phyloP scores from a whole-genome alignment of 225 moss, liverwort and hornwort species.

The Polytrichum formosum region DNA sequence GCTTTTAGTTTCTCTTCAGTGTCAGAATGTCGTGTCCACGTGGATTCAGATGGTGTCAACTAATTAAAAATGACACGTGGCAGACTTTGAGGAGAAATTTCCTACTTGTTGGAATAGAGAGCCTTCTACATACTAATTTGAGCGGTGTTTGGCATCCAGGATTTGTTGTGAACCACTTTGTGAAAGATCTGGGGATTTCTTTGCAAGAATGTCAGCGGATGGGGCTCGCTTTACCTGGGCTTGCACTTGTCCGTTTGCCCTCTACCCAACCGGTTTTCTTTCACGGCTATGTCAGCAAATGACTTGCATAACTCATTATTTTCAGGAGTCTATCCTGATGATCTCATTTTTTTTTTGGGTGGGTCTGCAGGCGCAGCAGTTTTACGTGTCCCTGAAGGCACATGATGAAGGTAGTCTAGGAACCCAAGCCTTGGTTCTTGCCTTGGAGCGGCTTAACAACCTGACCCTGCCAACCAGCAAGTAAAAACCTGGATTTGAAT shows the following conservation, averaged over 20 bases:
- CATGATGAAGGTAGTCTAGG: constrained; percentile 85
- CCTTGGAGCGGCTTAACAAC: constrained; percentile 86
- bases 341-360: not conserved
- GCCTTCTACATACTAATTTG: no score
- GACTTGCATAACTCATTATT: no score
- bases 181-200: constrained; percentile 94
- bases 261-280: not conserved
- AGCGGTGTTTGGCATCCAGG: constrained; percentile 41
- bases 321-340: no score
- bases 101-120: no score
- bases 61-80: no score
- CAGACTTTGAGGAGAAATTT: no score
- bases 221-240: constrained; percentile 85
- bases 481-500: no score
- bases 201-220: constrained; percentile 85
- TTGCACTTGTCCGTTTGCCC: constrained; percentile 64
- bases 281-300: not conserved
- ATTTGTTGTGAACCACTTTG: constrained; percentile 87
- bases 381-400: constrained; percentile 82
- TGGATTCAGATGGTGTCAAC: no score
- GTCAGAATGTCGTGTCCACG: no score
- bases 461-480: constrained; percentile 25
- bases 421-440: constrained; percentile 78
- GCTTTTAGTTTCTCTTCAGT: not conserved
- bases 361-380: constrained; percentile 79